Percentiles rank a stretch among this genome's conserved stretches.
phyloP scores from a whole-genome alignment of 2,329 filamentous ascomycete species.

The Graphiopsis chlorocephala region DNA sequence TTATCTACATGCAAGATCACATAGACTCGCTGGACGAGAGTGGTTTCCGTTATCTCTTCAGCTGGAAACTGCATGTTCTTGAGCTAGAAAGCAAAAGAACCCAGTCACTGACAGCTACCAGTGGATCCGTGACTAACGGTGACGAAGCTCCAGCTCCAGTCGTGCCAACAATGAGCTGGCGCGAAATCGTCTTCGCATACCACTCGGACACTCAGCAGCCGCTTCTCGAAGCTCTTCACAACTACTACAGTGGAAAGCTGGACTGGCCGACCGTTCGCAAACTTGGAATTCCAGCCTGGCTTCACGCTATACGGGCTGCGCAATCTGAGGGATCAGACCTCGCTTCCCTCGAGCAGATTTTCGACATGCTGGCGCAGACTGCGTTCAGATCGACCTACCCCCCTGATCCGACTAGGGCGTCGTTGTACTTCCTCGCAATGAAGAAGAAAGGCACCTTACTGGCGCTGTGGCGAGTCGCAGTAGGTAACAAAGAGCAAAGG shows the following conservation, averaged over 20 bases:
- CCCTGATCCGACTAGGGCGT: conserved; percentile 88
- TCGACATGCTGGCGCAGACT: conserved; percentile 87
- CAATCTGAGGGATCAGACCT: conserved; percentile 15
- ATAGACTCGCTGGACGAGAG: conserved; percentile 27
- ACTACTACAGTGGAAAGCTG: conserved; percentile 75
- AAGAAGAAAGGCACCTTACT: conserved; percentile 84
- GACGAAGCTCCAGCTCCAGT: conserved; percentile 9
- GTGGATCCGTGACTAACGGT: conserved; percentile 15
- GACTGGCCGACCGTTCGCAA: conserved; percentile 82
- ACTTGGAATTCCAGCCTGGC: conserved; percentile 93
- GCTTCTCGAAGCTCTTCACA: conserved; percentile 68
- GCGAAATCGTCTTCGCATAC: conserved; percentile 83
- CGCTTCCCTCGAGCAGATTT: conserved; percentile 66
- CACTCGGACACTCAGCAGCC: conserved; percentile 88
- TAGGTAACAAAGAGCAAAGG: conserved; percentile 80
- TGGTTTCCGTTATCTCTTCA: conserved; percentile 33
- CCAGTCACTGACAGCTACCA: background rate
- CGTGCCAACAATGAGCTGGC: conserved; percentile 53
- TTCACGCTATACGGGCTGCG: conserved; percentile 68
- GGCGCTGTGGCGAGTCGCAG: conserved; percentile 91
- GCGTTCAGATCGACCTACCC: conserved; percentile 87
- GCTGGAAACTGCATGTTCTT: conserved; percentile 29
- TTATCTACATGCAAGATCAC: conserved; percentile 28
- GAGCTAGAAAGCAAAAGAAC: background rate
- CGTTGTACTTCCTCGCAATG: conserved; percentile 85